Conservation (phyloP, 768 basidiomycete species). For the Austroboletus festivus region DNA sequence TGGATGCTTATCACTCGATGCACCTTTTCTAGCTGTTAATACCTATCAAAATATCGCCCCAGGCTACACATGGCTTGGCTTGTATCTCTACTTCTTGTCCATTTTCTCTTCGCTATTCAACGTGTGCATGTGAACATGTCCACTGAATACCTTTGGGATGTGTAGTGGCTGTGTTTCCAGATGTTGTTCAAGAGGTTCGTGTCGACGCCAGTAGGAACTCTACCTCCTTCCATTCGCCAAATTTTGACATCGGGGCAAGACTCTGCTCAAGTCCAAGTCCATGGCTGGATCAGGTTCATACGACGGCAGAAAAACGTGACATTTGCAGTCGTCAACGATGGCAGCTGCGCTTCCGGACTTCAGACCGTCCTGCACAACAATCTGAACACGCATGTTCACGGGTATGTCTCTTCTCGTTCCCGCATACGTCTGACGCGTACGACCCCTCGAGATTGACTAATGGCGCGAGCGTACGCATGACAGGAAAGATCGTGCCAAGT, state of each 20-base stretch:
- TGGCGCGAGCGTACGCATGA: slow-evolving; percentile 53
- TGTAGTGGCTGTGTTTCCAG: slow-evolving; percentile 28
- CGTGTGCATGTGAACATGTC: not conserved
- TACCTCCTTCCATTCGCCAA: slow-evolving; percentile 37
- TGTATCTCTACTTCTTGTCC: slow-evolving; percentile 19
- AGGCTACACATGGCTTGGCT: slow-evolving; percentile 14
- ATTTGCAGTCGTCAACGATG: slow-evolving; percentile 82
- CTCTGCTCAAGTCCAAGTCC: slow-evolving; percentile 39
- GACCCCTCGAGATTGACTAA: slow-evolving; percentile 40
- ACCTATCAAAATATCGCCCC: slow-evolving; percentile 23
- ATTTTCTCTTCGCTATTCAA: slow-evolving; percentile 2
- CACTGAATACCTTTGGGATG: too few species aligned
- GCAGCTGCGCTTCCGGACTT: slow-evolving; percentile 63
- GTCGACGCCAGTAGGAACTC: slow-evolving; percentile 19
- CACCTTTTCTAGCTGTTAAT: slow-evolving; percentile 18
- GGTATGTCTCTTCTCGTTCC: slow-evolving; percentile 8
- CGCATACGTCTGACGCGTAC: slow-evolving; percentile 3
- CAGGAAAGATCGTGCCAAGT: slow-evolving; percentile 45
- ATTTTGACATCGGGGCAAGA: slow-evolving; percentile 28
- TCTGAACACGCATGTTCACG: slow-evolving; percentile 13
- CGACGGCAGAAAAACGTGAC: slow-evolving; percentile 85
- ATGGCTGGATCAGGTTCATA: slow-evolving; percentile 86
- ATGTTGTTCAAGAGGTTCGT: slow-evolving; percentile 31
- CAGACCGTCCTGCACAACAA: slow-evolving; percentile 68
- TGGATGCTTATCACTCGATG: slow-evolving; percentile 1